Evolutionary conservation across 208 protist species (phyloP).

Genomic region (Leishmania aethiopica): DNA sequence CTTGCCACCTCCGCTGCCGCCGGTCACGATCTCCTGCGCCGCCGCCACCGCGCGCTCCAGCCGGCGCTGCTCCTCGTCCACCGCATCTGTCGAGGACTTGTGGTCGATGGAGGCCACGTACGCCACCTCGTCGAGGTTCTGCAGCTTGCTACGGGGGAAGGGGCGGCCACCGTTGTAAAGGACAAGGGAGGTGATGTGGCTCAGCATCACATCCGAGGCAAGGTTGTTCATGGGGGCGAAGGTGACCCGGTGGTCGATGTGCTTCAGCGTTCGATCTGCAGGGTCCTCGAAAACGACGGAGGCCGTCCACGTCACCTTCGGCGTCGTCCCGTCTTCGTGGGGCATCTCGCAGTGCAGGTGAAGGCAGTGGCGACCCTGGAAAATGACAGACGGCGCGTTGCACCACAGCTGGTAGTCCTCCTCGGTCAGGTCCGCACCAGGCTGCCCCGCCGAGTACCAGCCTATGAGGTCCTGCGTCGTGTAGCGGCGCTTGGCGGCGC

Average conservation of each 20-base stretch:
- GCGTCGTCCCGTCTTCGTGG: constrained; percentile 24
- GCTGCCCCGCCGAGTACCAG: constrained; percentile 74
- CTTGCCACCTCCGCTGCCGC: constrained; percentile 40
- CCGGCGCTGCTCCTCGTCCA: constrained; percentile 35
- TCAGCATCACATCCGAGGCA: constrained; percentile 67
- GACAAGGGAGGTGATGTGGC: constrained; percentile 53
- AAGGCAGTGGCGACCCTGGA: constrained; percentile 39
- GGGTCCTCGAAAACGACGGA: constrained; percentile 33
- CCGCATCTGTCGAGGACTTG: constrained; percentile 29
- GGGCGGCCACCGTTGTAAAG: constrained; percentile 55
- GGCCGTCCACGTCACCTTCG: constrained; percentile 45
- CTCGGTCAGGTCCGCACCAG: constrained; percentile 21
- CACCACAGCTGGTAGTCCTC: constrained; percentile 62
- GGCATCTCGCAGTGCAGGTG: constrained; percentile 64
- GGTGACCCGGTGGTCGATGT: constrained; percentile 31
- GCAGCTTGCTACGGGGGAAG: constrained; percentile 50
- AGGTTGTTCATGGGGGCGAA: constrained; percentile 37
- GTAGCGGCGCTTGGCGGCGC: constrained; percentile 54
- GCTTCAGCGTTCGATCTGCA: constrained; percentile 31
- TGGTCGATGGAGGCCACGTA: constrained; percentile 38
- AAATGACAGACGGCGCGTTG: constrained; percentile 45
- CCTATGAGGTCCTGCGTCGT: constrained; percentile 55
- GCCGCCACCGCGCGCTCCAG: constrained; percentile 31
- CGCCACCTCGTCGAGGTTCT: constrained; percentile 76
- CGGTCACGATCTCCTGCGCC: constrained; percentile 25